These are phyloP conservation scores for Aspergillus versicolor DNA, from an alignment of 2,329 filamentous ascomycete genomes.

Conservation along the genomic window DNA sequence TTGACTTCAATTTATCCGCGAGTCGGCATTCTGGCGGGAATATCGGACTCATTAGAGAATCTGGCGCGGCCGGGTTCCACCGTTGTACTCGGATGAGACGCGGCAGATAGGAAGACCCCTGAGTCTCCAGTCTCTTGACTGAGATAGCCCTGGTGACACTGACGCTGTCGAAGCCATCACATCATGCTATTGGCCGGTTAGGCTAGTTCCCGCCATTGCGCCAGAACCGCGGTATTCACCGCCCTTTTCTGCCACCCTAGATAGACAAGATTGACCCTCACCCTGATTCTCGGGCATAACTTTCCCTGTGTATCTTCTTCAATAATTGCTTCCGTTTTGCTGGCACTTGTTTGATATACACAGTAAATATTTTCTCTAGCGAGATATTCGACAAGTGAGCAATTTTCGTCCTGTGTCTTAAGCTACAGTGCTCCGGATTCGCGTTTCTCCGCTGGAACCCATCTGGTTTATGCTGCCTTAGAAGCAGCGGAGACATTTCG, in stretches of 20 bases:
- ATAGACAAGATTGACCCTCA: not conserved
- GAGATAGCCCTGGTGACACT: no score
- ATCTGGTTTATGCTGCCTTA: not conserved
- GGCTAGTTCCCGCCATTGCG: no score
- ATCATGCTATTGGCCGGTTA: no score
- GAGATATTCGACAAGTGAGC: not conserved
- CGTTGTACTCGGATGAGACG: no score
- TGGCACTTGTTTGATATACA: not conserved
- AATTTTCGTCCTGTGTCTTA: not conserved
- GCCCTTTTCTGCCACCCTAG: slow-evolving; percentile 12
- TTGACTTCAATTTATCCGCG: not conserved
- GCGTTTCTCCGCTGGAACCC: not conserved
- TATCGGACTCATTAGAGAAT: no score
- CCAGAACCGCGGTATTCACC: not conserved
- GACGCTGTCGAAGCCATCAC: no score
- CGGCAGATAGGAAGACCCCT: not conserved
- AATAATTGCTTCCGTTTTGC: not conserved
- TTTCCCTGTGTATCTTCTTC: not conserved
- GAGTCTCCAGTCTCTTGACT: not conserved
- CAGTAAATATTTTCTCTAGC: not conserved
- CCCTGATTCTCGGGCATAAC: not conserved
- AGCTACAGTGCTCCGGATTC: not conserved
- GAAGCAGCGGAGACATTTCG: not conserved
- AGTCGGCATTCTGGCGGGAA: not conserved
- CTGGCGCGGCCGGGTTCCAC: no score